Evolutionary conservation across 352 stramenopile species (phyloP).

Genomic region (Globisporangium paddicum): DNA sequence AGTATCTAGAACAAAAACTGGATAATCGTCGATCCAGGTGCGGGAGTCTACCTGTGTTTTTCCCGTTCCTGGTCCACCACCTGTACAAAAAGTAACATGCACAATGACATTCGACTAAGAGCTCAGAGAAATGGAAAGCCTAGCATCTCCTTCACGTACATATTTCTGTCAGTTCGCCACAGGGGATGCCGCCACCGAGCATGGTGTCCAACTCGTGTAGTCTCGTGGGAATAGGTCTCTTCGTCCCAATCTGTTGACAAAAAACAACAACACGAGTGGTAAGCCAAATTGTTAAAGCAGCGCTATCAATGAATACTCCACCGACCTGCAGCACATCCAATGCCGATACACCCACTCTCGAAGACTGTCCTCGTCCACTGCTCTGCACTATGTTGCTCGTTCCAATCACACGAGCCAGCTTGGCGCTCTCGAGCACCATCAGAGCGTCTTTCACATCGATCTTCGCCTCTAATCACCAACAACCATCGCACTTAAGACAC

Average conservation of each 20-base stretch:
- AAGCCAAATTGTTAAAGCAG: neutral
- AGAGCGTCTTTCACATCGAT: slow-evolving; percentile 37
- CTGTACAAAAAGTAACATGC: slow-evolving; percentile 20
- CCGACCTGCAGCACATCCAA: slow-evolving; percentile 40
- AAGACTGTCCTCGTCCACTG: no score
- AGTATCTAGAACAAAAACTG: no score
- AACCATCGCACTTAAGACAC: neutral
- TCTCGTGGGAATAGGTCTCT: slow-evolving; percentile 33
- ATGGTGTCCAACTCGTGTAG: slow-evolving; percentile 47
- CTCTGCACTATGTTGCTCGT: neutral
- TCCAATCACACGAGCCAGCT: neutral
- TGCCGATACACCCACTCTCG: slow-evolving; percentile 31
- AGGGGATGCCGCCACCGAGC: slow-evolving; percentile 57
- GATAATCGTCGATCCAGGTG: no score
- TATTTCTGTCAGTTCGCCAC: slow-evolving; percentile 75
- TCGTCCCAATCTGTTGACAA: slow-evolving; percentile 23
- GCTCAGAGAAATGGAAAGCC: neutral
- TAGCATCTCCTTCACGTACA: no score
- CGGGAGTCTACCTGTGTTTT: no score
- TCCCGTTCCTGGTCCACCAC: slow-evolving; percentile 56
- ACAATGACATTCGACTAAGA: neutral
- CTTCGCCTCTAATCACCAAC: slow-evolving; percentile 24
- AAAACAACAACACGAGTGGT: neutral
- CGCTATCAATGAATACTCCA: neutral
- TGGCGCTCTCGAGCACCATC: slow-evolving; percentile 21